These are phyloP conservation scores for Yamadazyma songkhlaensis DNA, from an alignment of 1,139 yeast species.

Conservation along the genomic window DNA sequence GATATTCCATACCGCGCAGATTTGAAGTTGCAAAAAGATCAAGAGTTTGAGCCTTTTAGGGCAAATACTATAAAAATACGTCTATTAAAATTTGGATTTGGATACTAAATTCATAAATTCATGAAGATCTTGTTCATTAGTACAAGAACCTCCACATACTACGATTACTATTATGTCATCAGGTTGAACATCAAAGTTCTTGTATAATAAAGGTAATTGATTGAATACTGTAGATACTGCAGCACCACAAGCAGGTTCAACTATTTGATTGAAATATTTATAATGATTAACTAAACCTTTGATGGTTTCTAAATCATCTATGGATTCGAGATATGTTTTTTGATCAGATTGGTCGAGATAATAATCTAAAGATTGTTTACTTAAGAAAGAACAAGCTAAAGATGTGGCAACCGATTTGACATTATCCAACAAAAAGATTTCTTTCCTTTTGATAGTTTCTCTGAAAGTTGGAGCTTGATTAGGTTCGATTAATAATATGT, in stretches of 20 bases:
- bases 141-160: slow-evolving; percentile 42
- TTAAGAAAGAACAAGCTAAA: slow-evolving; percentile 38
- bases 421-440: slow-evolving; percentile 24
- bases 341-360: slow-evolving; percentile 16
- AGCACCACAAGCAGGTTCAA: slow-evolving; percentile 47
- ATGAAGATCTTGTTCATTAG: slow-evolving; percentile 18
- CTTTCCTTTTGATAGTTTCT: slow-evolving; percentile 26
- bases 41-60: slow-evolving; percentile 11
- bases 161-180: slow-evolving; percentile 36
- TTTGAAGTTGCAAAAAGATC: not conserved
- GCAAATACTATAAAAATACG: no score
- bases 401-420: slow-evolving; percentile 39
- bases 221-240: slow-evolving; percentile 27
- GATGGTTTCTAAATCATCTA: slow-evolving; percentile 38
- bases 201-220: slow-evolving; percentile 19
- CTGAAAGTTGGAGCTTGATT: slow-evolving; percentile 37
- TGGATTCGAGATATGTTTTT: slow-evolving; percentile 21
- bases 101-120: slow-evolving; percentile 12
- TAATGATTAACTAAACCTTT: slow-evolving; percentile 26
- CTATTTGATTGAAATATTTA: slow-evolving; percentile 21
- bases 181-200: slow-evolving; percentile 20
- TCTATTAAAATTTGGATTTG: slow-evolving; percentile 9
- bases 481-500: slow-evolving; percentile 36
- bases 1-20: slow-evolving; percentile 25
- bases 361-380: slow-evolving; percentile 26